phyloP scores from a whole-genome alignment of 768 basidiomycete genomes.

The Phylloporus sp. region DNA sequence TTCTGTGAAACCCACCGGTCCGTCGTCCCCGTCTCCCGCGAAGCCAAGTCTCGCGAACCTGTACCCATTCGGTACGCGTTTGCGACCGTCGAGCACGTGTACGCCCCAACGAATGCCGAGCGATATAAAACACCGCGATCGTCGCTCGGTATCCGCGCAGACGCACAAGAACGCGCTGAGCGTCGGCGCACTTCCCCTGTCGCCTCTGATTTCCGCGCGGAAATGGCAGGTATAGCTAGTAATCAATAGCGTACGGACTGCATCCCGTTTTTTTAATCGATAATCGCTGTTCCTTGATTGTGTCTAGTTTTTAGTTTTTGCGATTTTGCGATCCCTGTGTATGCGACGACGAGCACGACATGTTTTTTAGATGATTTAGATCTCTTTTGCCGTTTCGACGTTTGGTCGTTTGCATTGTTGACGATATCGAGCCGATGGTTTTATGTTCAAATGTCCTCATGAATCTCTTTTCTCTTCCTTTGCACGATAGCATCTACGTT shows the following conservation, averaged over 20 bases:
- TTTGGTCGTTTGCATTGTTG: too few relatives aligned
- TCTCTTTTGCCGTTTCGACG: too few relatives aligned
- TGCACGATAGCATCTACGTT: too few relatives aligned
- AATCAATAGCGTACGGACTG: neutral
- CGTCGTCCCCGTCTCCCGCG: neutral
- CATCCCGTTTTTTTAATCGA: neutral
- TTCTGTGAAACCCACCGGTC: neutral
- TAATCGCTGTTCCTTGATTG: neutral
- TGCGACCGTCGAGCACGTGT: constrained; percentile 2
- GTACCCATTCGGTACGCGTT: neutral
- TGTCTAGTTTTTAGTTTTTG: neutral
- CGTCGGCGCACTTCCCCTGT: neutral
- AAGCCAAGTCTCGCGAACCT: neutral
- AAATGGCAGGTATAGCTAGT: constrained; percentile 6
- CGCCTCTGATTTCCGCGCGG: neutral
- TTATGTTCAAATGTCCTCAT: too few relatives aligned
- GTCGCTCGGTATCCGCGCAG: constrained; percentile 2
- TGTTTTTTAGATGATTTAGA: too few relatives aligned
- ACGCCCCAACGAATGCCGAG: neutral
- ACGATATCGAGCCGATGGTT: too few relatives aligned
- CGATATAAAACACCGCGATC: constrained; percentile 1
- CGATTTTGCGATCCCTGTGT: too few relatives aligned
- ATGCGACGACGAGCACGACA: too few relatives aligned
- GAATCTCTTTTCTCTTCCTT: too few relatives aligned
- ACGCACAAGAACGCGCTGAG: constrained; percentile 7